Conservation (phyloP, 2,329 filamentous ascomycete genomes). For the Calonectria fujianensis region DNA sequence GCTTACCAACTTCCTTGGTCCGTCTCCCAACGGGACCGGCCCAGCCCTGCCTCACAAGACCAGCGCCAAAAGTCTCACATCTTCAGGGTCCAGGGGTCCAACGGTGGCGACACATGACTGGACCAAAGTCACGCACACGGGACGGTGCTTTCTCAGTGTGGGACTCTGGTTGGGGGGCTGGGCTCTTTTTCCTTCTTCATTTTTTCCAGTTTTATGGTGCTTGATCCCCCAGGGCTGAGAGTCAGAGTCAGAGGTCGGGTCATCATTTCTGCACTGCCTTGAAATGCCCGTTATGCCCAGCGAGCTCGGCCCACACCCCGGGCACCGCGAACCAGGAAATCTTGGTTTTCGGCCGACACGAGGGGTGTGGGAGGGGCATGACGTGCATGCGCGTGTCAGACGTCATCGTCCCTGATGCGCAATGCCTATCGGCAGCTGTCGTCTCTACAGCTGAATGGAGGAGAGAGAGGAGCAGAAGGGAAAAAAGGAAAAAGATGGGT, state of each 20-base stretch:
- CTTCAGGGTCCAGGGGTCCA: conserved; percentile 51
- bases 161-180: conserved; percentile 12
- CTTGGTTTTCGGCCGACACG: conserved; percentile 50
- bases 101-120: conserved; percentile 42
- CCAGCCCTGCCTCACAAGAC: conserved; percentile 46
- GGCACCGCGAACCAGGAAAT: conserved; percentile 38
- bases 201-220: conserved; percentile 6
- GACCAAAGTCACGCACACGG: conserved; percentile 27
- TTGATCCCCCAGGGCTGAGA: conserved; percentile 5
- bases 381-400: conserved; percentile 54
- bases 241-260: not conserved
- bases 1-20: conserved; percentile 30
- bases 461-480: not conserved
- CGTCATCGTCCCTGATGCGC: conserved; percentile 50
- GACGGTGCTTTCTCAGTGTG: not conserved
- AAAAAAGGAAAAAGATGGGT: conserved; percentile 2
- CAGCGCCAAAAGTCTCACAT: conserved; percentile 28
- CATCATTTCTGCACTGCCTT: conserved; percentile 4
- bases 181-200: not conserved
- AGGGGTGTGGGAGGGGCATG: conserved; percentile 45
- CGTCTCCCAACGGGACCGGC: conserved; percentile 44
- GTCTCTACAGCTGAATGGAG: not conserved
- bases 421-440: conserved; percentile 26
- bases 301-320: not conserved
- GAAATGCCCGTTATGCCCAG: not conserved